Conservation (phyloP, 768 basidiomycete species). For the Mycena epipterygia region DNA sequence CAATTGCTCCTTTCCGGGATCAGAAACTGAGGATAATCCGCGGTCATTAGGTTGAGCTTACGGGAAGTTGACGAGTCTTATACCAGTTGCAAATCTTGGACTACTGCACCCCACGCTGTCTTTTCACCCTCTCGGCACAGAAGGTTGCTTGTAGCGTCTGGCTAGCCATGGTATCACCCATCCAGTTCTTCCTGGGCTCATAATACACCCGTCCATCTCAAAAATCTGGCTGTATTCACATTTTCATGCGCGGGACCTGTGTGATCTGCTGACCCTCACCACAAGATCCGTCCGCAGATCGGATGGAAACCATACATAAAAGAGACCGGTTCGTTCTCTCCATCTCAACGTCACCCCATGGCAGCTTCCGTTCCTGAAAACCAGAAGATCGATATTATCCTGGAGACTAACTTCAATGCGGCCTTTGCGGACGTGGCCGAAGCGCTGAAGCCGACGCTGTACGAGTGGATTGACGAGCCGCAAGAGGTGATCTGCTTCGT, state of each 20-base stretch:
- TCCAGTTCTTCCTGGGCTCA: constrained; percentile 8
- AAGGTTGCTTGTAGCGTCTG: no score
- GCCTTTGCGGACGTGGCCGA: constrained; percentile 17
- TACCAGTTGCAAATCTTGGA: no score
- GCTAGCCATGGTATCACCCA: not conserved
- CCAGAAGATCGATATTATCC: constrained; percentile 16
- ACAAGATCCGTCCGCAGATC: constrained; percentile 16
- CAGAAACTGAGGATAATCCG: no score
- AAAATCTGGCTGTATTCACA: constrained; percentile 14
- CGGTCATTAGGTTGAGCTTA: no score
- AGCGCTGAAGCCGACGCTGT: constrained; percentile 12
- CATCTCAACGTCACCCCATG: constrained; percentile 7
- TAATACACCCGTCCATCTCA: constrained; percentile 11
- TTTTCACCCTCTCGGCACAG: no score
- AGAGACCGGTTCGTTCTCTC: constrained; percentile 15
- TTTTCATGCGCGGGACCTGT: constrained; percentile 16
- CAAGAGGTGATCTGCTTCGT: constrained; percentile 13
- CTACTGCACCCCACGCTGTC: no score
- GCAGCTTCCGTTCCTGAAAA: constrained; percentile 17
- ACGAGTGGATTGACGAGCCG: constrained; percentile 17
- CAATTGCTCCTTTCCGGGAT: no score
- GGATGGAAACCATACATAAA: constrained; percentile 12
- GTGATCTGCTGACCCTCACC: constrained; percentile 14
- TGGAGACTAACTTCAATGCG: constrained; percentile 19
- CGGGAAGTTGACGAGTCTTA: no score